Evolutionary conservation across 352 stramenopile genomes (phyloP), one percentile per base, ranked within the genome.

Genomic region (Thraustotheca clavata): DNA sequence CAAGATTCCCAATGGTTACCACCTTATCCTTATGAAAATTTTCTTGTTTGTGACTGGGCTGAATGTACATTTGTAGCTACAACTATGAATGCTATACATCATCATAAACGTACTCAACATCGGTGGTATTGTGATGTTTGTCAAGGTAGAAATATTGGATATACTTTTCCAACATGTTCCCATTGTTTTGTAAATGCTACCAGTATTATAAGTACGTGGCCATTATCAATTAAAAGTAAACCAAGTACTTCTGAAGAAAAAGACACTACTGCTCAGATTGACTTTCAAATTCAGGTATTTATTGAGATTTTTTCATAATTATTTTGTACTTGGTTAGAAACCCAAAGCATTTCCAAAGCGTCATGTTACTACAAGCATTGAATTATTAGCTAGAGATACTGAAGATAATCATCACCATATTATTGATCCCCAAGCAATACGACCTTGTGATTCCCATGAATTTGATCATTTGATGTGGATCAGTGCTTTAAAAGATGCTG

Each of bases 81-180:
- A 18, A 81, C 74, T n/a, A 75, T 86, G n/a, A 79, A 89, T 67
- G 79, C 77, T 31, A 86, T 89, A 33, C 83, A 91, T 66, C 77
- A 92, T 20, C 83, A 92, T 59, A 86, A 84, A 50, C 73, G 79
- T 18, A 70, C 71, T 7, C 20, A 66, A 12, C 83, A 92, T 67
- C 59, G 83, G 3, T 92, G 83, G 83, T 90, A 86, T 61, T 92
- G 80, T 49, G 80, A 82, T 6, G 83, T 92, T 52, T 92, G 83
- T 79, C 49, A 87, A 80, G 52, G 74, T 88, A 0, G 80, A 70
- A 36, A 87, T 73, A 18, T 84, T 73, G 33, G 57, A 26, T 54
- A 54, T n/a, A 87, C 79, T 34, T 90, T 89, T 43, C 83, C 80
- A 3, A 59, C 26, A 0, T 92, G 80, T 47, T 78, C 80, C 33